phyloP scores from a whole-genome alignment of 108 stramenopile genomes.

The Nannochloropsis gaditana region DNA sequence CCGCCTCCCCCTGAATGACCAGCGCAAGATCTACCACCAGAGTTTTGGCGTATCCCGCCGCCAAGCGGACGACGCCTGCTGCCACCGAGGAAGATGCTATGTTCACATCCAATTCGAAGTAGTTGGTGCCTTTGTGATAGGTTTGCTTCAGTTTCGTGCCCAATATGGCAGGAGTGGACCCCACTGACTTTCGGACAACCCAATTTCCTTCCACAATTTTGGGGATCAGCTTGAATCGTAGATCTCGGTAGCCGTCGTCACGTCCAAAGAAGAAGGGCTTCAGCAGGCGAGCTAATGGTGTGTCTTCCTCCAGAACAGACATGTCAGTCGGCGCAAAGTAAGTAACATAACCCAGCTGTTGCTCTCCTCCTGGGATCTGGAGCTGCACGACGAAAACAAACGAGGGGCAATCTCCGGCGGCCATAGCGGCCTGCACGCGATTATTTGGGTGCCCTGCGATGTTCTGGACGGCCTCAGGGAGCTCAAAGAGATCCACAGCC shows the following conservation, averaged over 20 bases:
- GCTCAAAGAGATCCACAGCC: conserved; percentile 69
- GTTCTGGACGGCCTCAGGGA: conserved; percentile 54
- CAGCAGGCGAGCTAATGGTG: conserved; percentile 50
- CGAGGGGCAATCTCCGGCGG: conserved; percentile 6
- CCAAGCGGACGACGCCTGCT: conserved; percentile 68
- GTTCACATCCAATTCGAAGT: conserved; percentile 81
- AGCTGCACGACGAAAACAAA: conserved; percentile 55
- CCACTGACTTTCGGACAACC: conserved; percentile 78
- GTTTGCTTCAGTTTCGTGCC: conserved; percentile 83
- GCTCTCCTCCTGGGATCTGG: conserved; percentile 53
- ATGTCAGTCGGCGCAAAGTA: conserved; percentile 45
- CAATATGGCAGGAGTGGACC: conserved; percentile 80
- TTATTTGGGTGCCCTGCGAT: conserved; percentile 71
- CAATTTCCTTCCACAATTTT: conserved; percentile 82
- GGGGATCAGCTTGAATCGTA: conserved; percentile 86
- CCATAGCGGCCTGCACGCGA: conserved; percentile 69
- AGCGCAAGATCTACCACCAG: conserved; percentile 86
- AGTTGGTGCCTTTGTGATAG: conserved; percentile 66
- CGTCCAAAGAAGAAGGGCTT: conserved; percentile 48
- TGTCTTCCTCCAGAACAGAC: conserved; percentile 27
- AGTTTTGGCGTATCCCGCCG: conserved; percentile 72
- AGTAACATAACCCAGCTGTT: conserved; percentile 22
- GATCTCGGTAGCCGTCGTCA: conserved; percentile 61
- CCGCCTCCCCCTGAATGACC: conserved; percentile 72
- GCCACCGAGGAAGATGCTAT: conserved; percentile 65